Conservation (phyloP, 2,329 filamentous ascomycete genomes). For the Lojkania enalia region DNA sequence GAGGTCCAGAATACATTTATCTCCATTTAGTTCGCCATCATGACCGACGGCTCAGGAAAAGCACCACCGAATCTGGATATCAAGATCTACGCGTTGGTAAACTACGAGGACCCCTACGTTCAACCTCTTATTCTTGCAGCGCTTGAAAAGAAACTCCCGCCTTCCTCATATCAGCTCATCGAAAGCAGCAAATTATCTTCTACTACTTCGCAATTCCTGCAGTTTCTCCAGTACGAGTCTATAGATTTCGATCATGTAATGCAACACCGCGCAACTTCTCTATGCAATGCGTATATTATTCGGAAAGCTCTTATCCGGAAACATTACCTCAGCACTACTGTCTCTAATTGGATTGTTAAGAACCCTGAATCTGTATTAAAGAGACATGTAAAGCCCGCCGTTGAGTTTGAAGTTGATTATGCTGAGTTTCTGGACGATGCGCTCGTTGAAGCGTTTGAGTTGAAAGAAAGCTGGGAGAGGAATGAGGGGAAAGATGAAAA, state of each 20-base stretch:
- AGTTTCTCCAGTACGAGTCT: slow-evolving; percentile 84
- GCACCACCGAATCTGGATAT: background rate
- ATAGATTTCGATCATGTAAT: slow-evolving; percentile 81
- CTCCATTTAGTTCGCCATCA: no score
- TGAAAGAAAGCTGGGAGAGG: slow-evolving; percentile 73
- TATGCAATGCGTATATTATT: slow-evolving; percentile 91
- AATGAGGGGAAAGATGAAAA: slow-evolving; percentile 59
- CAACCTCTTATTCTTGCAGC: slow-evolving; percentile 80
- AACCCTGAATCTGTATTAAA: slow-evolving; percentile 71
- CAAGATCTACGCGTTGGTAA: slow-evolving; percentile 69
- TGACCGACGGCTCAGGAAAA: no score
- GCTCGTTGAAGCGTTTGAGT: slow-evolving; percentile 84
- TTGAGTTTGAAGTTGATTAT: slow-evolving; percentile 93
- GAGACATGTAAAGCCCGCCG: slow-evolving; percentile 72
- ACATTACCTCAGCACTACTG: slow-evolving; percentile 84
- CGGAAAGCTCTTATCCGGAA: slow-evolving; percentile 96
- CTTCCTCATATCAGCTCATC: slow-evolving; percentile 59
- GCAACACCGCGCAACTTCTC: slow-evolving; percentile 60
- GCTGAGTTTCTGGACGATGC: slow-evolving; percentile 96
- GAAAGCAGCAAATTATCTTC: slow-evolving; percentile 54
- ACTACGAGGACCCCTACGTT: slow-evolving; percentile 88
- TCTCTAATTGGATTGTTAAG: slow-evolving; percentile 85
- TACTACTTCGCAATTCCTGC: slow-evolving; percentile 60
- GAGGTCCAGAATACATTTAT: no score
- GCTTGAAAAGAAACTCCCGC: slow-evolving; percentile 64